phyloP scores from a whole-genome alignment of 1,284 basidiomycete genomes.

The Irpex sp. region DNA sequence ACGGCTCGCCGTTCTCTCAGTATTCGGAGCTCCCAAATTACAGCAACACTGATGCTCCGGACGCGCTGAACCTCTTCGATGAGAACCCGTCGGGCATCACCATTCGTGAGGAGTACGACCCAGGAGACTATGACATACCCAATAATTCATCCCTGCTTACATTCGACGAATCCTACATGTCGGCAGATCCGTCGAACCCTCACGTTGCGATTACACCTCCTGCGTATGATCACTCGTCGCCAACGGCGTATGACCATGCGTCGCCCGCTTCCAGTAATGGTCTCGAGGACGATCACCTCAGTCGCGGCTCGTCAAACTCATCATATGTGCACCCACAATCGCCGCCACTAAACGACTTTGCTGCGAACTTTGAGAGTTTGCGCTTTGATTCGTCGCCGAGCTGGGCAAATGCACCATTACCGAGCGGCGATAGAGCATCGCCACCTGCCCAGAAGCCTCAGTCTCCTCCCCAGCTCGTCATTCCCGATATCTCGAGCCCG shows the following conservation, averaged over 20 bases:
- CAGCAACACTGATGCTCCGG: slow-evolving; percentile 37
- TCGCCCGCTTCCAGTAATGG: slow-evolving; percentile 61
- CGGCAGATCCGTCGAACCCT: slow-evolving; percentile 28
- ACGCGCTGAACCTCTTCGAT: slow-evolving; percentile 37
- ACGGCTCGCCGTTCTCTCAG: slow-evolving; percentile 61
- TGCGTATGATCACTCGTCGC: slow-evolving; percentile 35
- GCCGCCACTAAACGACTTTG: slow-evolving; percentile 46
- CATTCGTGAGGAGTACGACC: slow-evolving; percentile 55
- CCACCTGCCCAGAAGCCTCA: slow-evolving; percentile 45
- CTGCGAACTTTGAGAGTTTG: slow-evolving; percentile 55
- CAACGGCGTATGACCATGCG: slow-evolving; percentile 48
- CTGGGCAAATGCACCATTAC: slow-evolving; percentile 49
- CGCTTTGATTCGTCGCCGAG: slow-evolving; percentile 56
- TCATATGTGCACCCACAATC: slow-evolving; percentile 46
- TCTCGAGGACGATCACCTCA: slow-evolving; percentile 43
- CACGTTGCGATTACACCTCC: slow-evolving; percentile 38
- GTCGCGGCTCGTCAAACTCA: slow-evolving; percentile 63
- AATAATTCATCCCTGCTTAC: slow-evolving; percentile 47
- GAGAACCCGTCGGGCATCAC: slow-evolving; percentile 32
- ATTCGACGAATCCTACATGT: slow-evolving; percentile 53
- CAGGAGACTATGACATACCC: slow-evolving; percentile 62
- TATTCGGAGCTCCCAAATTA: slow-evolving; percentile 60
- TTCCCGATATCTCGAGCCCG: slow-evolving; percentile 44
- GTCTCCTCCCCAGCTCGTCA: slow-evolving; percentile 66
- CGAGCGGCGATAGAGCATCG: slow-evolving; percentile 40